phyloP scores from a whole-genome alignment of 2,329 filamentous ascomycete species.

The Clonostachys sp. region DNA sequence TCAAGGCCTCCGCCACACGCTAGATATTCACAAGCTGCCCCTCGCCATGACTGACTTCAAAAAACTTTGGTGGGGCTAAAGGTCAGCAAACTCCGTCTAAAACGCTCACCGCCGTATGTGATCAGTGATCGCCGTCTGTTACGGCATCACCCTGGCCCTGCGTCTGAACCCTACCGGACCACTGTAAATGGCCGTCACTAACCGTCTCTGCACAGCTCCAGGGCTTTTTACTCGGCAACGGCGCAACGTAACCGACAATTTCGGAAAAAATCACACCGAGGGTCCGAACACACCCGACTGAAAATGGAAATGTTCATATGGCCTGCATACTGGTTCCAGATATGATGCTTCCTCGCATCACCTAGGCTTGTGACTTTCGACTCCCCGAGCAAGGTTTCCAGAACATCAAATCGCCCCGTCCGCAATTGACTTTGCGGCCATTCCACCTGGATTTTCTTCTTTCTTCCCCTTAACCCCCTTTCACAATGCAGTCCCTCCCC shows the following conservation, averaged over 20 bases:
- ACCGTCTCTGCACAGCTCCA: too few relatives aligned
- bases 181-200: too few relatives aligned
- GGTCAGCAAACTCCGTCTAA: too few relatives aligned
- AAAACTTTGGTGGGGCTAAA: too few relatives aligned
- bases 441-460: slow-evolving; percentile 4
- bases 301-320: neutral
- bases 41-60: too few relatives aligned
- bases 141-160: too few relatives aligned
- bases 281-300: slow-evolving; percentile 5
- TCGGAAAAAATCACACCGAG: slow-evolving; percentile 5
- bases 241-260: slow-evolving; percentile 1
- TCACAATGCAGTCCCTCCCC: slow-evolving; percentile 80
- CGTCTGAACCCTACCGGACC: too few relatives aligned
- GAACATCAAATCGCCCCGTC: neutral
- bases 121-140: too few relatives aligned
- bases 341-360: neutral
- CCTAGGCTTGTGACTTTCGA: slow-evolving; percentile 5
- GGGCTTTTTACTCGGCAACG: neutral
- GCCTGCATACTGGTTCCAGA: neutral
- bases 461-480: slow-evolving; percentile 3
- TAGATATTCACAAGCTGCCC: too few relatives aligned
- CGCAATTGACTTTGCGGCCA: neutral
- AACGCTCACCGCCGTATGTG: too few relatives aligned
- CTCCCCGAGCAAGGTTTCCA: slow-evolving; percentile 8
- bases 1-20: neutral